phyloP scores from a whole-genome alignment of 2,329 filamentous ascomycete species.

The Trichoderma sp. region DNA sequence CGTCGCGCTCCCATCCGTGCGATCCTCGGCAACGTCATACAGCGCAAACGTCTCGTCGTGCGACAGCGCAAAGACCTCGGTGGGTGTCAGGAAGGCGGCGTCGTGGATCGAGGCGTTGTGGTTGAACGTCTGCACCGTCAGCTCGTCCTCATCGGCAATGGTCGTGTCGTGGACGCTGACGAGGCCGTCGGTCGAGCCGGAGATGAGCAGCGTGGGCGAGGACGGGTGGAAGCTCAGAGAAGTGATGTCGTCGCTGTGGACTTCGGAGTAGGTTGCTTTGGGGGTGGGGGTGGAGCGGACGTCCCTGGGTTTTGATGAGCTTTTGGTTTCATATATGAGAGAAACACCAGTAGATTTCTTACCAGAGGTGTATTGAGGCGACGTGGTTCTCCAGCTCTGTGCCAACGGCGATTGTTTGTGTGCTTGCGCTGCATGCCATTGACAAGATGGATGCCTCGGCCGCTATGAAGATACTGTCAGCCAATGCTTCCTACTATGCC shows the following conservation, averaged over 20 bases:
- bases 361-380: conserved; percentile 65
- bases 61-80: conserved; percentile 70
- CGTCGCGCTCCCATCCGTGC: conserved; percentile 59
- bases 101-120: conserved; percentile 74
- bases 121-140: conserved; percentile 76
- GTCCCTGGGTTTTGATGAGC: conserved; percentile 50
- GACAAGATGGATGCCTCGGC: conserved; percentile 59
- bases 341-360: conserved; percentile 3
- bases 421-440: conserved; percentile 59
- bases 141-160: conserved; percentile 73
- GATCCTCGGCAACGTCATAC: conserved; percentile 67
- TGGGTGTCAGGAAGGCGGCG: conserved; percentile 66
- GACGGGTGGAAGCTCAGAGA: conserved; percentile 61
- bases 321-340: neutral
- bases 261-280: conserved; percentile 60
- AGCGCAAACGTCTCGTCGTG: conserved; percentile 78
- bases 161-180: conserved; percentile 75
- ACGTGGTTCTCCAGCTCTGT: conserved; percentile 69
- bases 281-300: conserved; percentile 51
- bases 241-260: conserved; percentile 69
- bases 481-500: neutral
- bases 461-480: conserved; percentile 36
- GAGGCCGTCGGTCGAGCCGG: conserved; percentile 77
- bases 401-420: conserved; percentile 67
- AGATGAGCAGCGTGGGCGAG: conserved; percentile 64